Percentiles rank a stretch among this genome's conserved stretches.
phyloP scores from a whole-genome alignment of 2,329 filamentous ascomycete species.

The Ophiostoma quercus region DNA sequence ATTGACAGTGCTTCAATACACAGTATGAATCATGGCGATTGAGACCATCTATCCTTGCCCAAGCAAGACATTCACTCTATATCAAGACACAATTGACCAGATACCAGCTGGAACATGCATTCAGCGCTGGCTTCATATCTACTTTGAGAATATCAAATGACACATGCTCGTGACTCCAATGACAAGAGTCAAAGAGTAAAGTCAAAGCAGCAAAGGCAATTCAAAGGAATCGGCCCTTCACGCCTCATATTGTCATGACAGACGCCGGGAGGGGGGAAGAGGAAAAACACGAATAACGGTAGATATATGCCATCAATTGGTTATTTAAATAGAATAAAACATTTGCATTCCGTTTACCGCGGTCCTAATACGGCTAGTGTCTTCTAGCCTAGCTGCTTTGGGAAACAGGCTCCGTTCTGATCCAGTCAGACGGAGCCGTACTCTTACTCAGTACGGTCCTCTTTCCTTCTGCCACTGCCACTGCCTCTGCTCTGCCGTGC shows the following conservation, averaged over 20 bases:
- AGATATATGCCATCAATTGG: background rate
- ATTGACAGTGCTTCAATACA: background rate
- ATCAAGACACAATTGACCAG: background rate
- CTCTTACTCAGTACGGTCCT: background rate
- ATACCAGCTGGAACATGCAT: background rate
- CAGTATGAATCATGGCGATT: conserved; percentile 16
- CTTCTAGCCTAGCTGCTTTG: background rate
- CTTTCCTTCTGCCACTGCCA: background rate
- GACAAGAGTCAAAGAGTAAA: conserved; percentile 2
- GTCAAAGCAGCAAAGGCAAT: background rate
- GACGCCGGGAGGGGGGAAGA: background rate
- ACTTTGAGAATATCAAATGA: background rate
- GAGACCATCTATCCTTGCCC: conserved; percentile 1
- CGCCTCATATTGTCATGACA: background rate
- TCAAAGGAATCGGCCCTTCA: conserved; percentile 10
- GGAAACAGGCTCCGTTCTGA: conserved; percentile 22
- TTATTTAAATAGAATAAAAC: background rate
- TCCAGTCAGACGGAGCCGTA: conserved; percentile 20
- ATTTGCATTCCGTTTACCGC: background rate
- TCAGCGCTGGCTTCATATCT: background rate
- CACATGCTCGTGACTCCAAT: background rate
- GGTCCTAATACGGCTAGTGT: background rate
- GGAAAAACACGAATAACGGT: background rate
- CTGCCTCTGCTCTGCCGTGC: background rate
- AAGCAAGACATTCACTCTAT: background rate